Evolutionary conservation across 106 monocot species (phyloP).

Genomic region (Phalaenopsis equestris): DNA sequence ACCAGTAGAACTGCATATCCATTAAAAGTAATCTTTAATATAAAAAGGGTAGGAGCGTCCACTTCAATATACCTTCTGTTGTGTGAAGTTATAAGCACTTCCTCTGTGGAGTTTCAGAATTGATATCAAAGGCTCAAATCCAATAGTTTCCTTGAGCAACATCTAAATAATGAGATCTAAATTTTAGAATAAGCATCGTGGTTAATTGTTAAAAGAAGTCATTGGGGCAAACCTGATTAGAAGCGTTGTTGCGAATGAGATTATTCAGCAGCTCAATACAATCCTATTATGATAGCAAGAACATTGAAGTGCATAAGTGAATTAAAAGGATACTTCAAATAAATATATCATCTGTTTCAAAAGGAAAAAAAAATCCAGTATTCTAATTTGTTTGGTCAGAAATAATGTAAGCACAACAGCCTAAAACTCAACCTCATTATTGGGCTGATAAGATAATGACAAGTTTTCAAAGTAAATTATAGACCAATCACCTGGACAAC

Average conservation of each 20-base stretch:
- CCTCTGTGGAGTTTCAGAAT: constrained; percentile 88
- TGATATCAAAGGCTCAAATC: constrained; percentile 80
- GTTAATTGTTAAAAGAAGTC: background rate
- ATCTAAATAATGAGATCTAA: constrained; percentile 41
- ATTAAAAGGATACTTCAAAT: background rate
- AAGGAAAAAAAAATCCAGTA: background rate
- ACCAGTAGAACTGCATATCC: background rate
- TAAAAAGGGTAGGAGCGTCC: background rate
- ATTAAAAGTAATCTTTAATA: background rate
- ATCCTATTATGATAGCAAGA: constrained; percentile 48
- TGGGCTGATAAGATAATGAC: background rate
- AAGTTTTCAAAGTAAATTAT: background rate
- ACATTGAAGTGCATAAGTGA: background rate
- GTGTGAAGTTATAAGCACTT: constrained; percentile 95
- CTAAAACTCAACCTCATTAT: background rate
- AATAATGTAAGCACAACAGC: background rate
- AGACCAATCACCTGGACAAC: constrained; percentile 81
- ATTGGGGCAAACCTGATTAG: constrained; percentile 67
- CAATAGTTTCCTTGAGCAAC: constrained; percentile 78
- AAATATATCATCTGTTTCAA: constrained; percentile 1
- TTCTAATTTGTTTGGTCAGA: background rate
- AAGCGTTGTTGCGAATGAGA: constrained; percentile 75
- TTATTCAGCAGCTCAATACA: constrained; percentile 94
- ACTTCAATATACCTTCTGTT: constrained; percentile 70
- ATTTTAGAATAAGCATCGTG: background rate